Evolutionary conservation across 352 stramenopile species (phyloP).

Genomic region (Blastocystis sp.): DNA sequence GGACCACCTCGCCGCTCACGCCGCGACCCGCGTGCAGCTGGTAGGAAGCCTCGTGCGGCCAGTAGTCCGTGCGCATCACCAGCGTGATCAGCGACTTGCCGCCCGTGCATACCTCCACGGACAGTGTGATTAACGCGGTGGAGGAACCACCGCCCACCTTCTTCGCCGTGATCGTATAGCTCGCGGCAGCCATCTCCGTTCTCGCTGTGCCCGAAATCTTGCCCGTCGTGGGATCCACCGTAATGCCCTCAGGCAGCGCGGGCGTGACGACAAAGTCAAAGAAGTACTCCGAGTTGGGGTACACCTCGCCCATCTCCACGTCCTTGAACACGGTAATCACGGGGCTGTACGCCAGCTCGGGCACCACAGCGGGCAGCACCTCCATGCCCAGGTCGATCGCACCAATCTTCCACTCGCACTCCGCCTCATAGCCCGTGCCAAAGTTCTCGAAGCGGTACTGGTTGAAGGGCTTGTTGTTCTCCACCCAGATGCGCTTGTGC

Average conservation of each 20-base stretch:
- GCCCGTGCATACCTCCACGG: constrained; percentile 27
- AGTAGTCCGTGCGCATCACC: constrained; percentile 30
- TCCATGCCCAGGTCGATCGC: constrained; percentile 8
- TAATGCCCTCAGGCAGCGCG: constrained; percentile 4
- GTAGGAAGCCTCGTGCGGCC: background rate
- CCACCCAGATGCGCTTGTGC: constrained; percentile 3
- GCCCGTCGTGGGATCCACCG: constrained; percentile 47
- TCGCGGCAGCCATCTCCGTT: background rate
- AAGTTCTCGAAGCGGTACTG: constrained; percentile 52
- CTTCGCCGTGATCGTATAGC: constrained; percentile 37
- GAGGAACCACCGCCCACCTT: constrained; percentile 5
- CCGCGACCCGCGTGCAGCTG: background rate
- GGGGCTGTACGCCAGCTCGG: constrained; percentile 23
- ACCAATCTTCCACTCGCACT: background rate
- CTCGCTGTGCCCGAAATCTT: constrained; percentile 11
- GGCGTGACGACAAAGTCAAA: constrained; percentile 13
- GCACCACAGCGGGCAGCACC: background rate
- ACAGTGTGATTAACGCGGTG: background rate
- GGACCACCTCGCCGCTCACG: background rate
- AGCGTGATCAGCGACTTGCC: constrained; percentile 46
- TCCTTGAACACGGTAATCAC: constrained; percentile 32
- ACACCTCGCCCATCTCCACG: constrained; percentile 33
- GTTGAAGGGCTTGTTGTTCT: constrained; percentile 16
- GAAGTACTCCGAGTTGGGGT: constrained; percentile 16
- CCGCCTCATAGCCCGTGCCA: background rate